A percentile compares a stretch with the other conserved stretches of the same genome.
These are phyloP conservation scores for Eimeria brunetti DNA, from an alignment of 169 alveolate species.

Conservation along the genomic window DNA sequence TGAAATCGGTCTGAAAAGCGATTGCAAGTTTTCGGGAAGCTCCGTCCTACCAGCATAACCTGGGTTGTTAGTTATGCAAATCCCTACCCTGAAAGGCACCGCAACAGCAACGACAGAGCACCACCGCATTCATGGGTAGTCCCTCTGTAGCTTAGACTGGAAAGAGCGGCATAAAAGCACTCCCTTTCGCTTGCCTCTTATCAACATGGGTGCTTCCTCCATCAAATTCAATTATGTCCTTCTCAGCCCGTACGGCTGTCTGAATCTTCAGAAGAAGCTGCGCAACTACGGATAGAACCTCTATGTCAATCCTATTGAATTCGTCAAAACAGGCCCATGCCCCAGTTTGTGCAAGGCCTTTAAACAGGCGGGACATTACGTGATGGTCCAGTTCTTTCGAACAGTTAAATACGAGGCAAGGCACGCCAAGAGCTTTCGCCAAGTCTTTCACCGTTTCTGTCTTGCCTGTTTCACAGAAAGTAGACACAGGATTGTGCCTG, in stretches of 20 bases:
- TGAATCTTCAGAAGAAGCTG: slow-evolving; percentile 96
- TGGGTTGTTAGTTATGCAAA: slow-evolving; percentile 97
- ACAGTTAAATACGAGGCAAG: slow-evolving; percentile 97
- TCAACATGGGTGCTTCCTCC: slow-evolving; percentile 70
- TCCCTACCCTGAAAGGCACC: slow-evolving; percentile 89
- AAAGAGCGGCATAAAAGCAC: background rate
- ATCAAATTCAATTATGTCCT: slow-evolving; percentile 86
- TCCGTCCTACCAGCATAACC: slow-evolving; percentile 98
- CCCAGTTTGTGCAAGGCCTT: slow-evolving; percentile 97
- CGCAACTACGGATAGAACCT: slow-evolving; percentile 96
- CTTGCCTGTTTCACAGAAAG: slow-evolving; percentile 92
- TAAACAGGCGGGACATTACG: slow-evolving; percentile 96
- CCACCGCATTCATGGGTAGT: slow-evolving; percentile 48
- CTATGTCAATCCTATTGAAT: slow-evolving; percentile 97
- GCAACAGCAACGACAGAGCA: slow-evolving; percentile 93
- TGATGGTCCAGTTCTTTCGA: slow-evolving; percentile 94
- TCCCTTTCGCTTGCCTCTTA: slow-evolving; percentile 22
- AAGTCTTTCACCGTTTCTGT: slow-evolving; percentile 98
- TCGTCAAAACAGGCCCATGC: slow-evolving; percentile 99
- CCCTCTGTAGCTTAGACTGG: background rate
- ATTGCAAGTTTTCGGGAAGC: slow-evolving; percentile 97
- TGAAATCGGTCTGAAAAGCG: slow-evolving; percentile 97
- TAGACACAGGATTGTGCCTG: background rate
- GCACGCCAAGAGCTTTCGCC: slow-evolving; percentile 95
- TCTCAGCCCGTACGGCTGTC: slow-evolving; percentile 92